A percentile compares a stretch with the other conserved stretches of the same genome.
These are phyloP conservation scores for Solanum sitiens DNA, from an alignment of 257 asterid species.

Conservation along the genomic window DNA sequence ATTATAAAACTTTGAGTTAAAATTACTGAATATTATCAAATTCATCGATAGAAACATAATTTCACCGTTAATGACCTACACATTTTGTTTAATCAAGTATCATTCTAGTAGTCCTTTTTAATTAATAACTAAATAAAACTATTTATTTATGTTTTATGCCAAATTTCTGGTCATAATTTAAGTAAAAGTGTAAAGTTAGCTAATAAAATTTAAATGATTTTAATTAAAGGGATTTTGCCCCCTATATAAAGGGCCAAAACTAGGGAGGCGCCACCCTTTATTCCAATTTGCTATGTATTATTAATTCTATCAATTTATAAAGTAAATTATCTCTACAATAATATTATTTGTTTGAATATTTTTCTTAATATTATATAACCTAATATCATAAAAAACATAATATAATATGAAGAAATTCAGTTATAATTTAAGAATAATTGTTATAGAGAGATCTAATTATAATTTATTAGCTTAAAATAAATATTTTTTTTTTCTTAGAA, in stretches of 20 bases:
- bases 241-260: neutral
- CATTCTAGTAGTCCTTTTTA: neutral
- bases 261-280: conserved; percentile 1
- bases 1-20: neutral
- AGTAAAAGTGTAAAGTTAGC: neutral
- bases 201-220: neutral
- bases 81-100: neutral
- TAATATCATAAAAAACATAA: neutral
- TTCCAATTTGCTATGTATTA: neutral
- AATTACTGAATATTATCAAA: neutral
- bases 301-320: neutral
- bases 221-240: neutral
- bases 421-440: neutral
- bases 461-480: neutral
- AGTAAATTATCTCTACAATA: neutral
- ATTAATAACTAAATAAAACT: neutral
- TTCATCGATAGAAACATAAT: neutral
- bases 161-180: neutral
- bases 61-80: neutral
- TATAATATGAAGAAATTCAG: neutral
- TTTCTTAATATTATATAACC: neutral
- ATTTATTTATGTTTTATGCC: neutral
- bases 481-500: neutral
- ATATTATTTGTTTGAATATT: neutral
- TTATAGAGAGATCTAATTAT: neutral